Conservation (phyloP, 495 filamentous ascomycete species). For the Talaromyces ruber region DNA sequence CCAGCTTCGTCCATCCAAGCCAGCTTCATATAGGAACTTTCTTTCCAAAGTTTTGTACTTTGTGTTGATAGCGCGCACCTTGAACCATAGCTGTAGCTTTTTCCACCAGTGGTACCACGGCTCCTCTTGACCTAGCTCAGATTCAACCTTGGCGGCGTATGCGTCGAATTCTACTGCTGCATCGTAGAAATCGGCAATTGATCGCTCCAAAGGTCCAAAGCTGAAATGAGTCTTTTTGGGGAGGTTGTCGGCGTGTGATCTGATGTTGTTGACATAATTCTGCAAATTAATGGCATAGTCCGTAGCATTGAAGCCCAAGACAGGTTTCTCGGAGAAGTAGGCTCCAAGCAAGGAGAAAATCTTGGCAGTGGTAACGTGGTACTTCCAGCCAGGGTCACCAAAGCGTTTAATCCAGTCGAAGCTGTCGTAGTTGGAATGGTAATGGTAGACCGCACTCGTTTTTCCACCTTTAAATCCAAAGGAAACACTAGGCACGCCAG, state of each 20-base stretch:
- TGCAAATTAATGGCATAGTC: constrained; percentile 37
- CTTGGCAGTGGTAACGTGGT: constrained; percentile 53
- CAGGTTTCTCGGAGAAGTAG: constrained; percentile 35
- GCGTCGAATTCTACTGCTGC: constrained; percentile 44
- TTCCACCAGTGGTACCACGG: constrained; percentile 78
- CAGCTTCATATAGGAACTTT: constrained; percentile 48
- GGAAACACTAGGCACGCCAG: constrained; percentile 58
- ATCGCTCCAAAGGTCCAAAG: constrained; percentile 37
- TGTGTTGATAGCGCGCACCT: constrained; percentile 44
- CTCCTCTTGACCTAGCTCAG: constrained; percentile 38
- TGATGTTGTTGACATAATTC: constrained; percentile 45
- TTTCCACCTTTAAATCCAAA: constrained; percentile 43
- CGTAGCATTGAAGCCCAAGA: constrained; percentile 38
- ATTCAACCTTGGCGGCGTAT: constrained; percentile 40
- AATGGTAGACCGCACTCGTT: constrained; percentile 56
- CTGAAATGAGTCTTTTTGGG: constrained; percentile 20
- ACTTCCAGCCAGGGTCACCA: constrained; percentile 52
- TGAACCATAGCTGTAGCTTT: constrained; percentile 51
- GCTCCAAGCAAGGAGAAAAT: constrained; percentile 45
- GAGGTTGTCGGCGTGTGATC: constrained; percentile 30
- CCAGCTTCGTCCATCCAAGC: constrained; percentile 51
- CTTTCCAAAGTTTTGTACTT: constrained; percentile 57
- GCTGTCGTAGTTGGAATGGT: constrained; percentile 72
- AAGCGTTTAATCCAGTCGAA: constrained; percentile 68
- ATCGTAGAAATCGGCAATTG: constrained; percentile 38